phyloP scores from a whole-genome alignment of 2,329 filamentous ascomycete genomes.

The Diatrype stigma region DNA sequence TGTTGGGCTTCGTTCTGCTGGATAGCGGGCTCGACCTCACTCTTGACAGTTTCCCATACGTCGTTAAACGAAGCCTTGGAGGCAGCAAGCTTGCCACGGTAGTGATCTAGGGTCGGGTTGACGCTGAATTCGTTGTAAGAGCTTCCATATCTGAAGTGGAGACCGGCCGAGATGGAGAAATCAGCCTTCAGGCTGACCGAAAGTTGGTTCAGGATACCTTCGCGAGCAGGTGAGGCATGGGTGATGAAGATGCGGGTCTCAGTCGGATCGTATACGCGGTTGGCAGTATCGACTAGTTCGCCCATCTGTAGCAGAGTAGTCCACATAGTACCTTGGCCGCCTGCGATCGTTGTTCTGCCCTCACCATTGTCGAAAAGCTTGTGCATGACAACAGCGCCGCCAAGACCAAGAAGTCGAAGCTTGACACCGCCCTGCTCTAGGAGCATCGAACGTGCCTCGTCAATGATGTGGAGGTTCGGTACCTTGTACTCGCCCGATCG shows the following conservation, averaged over 20 bases:
- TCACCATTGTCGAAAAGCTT: conserved; percentile 99
- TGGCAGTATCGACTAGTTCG: conserved; percentile 94
- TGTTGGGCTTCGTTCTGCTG: conserved; percentile 91
- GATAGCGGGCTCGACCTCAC: conserved; percentile 92
- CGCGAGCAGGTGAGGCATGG: conserved; percentile 91
- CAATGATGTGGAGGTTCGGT: conserved; percentile 94
- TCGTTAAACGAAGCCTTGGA: conserved; percentile 99
- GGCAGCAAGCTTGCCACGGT: conserved; percentile 94
- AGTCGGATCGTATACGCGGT: conserved; percentile 96
- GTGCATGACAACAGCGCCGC: conserved; percentile 98
- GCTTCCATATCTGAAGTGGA: conserved; percentile 97
- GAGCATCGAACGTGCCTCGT: conserved; percentile 93
- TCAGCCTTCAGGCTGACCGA: conserved; percentile 97
- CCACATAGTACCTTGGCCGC: conserved; percentile 99
- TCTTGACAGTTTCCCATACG: conserved; percentile 98
- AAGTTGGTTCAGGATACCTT: conserved; percentile 95
- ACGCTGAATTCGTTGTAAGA: conserved; percentile 99
- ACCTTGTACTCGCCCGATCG: conserved; percentile 97
- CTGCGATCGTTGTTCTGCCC: conserved; percentile 94
- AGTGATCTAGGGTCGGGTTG: conserved; percentile 96
- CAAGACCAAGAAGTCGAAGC: conserved; percentile 86
- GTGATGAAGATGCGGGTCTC: conserved; percentile 97
- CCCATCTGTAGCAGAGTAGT: conserved; percentile 97
- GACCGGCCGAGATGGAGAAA: conserved; percentile 94
- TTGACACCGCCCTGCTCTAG: conserved; percentile 95